These are phyloP conservation scores for Fistulinella prunicolor DNA, from an alignment of 768 basidiomycete species.

Conservation along the genomic window DNA sequence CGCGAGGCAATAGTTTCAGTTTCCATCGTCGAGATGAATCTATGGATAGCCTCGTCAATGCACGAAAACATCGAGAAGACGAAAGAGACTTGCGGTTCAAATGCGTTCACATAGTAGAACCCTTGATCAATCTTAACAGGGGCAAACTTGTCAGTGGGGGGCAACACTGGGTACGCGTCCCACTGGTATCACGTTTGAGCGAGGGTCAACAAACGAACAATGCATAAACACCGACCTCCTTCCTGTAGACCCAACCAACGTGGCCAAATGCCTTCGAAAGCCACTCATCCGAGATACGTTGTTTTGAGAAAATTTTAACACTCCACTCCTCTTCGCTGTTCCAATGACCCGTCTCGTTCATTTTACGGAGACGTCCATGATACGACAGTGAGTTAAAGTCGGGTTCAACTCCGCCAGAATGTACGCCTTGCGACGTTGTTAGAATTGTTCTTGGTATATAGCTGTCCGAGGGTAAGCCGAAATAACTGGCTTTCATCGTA, in stretches of 20 bases:
- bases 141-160: conserved; percentile 65
- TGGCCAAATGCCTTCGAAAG: conserved; percentile 63
- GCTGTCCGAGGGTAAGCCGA: conserved; percentile 48
- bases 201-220: background rate
- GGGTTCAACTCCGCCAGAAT: conserved; percentile 55
- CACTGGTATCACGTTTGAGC: conserved; percentile 45
- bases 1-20: conserved; percentile 82
- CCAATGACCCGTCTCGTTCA: conserved; percentile 21
- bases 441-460: conserved; percentile 63
- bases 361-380: conserved; percentile 51
- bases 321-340: conserved; percentile 47
- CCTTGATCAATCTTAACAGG: conserved; percentile 75
- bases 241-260: conserved; percentile 79
- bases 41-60: conserved; percentile 24
- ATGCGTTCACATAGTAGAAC: conserved; percentile 88
- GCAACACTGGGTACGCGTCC: conserved; percentile 76
- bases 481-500: conserved; percentile 61
- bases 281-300: conserved; percentile 65
- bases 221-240: conserved; percentile 50
- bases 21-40: conserved; percentile 92
- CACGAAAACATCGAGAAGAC: background rate
- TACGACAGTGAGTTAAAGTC: conserved; percentile 89
- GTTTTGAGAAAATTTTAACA: conserved; percentile 86
- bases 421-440: conserved; percentile 64
- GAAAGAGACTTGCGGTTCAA: conserved; percentile 69